phyloP scores from a whole-genome alignment of 371 early-diverging fungal species.

The Mortierella sp. region DNA sequence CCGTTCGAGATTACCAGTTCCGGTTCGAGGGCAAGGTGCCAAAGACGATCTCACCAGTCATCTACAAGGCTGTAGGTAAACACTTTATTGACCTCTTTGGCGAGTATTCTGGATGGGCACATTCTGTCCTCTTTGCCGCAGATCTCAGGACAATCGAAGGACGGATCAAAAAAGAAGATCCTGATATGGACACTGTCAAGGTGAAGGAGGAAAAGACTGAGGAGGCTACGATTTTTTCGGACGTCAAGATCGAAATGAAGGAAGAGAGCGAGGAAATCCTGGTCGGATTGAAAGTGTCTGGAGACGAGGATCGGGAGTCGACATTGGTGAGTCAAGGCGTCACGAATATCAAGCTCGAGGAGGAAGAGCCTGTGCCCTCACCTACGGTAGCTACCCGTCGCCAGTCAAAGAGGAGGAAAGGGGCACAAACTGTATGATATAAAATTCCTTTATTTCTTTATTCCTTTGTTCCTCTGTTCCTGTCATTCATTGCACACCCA shows the following conservation, averaged over 20 bases:
- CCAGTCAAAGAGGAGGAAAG: conserved; percentile 24
- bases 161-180: conserved; percentile 15
- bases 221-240: not conserved
- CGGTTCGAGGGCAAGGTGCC: conserved; percentile 45
- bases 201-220: not conserved
- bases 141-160: conserved; percentile 59
- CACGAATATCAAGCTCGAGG: conserved; percentile 24
- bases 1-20: conserved; percentile 81
- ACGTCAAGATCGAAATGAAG: conserved; percentile 7
- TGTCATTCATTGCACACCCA: not conserved
- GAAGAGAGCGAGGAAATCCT: not conserved
- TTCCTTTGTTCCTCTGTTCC: not conserved
- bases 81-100: conserved; percentile 86
- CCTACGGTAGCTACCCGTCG: conserved; percentile 7
- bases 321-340: conserved; percentile 2
- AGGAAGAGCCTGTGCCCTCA: not conserved
- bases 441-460: not conserved
- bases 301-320: conserved; percentile 9
- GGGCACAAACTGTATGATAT: not conserved
- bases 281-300: not conserved
- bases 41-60: conserved; percentile 74
- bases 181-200: not conserved
- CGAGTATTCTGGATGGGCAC: conserved; percentile 92
- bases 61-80: conserved; percentile 80
- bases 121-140: conserved; percentile 79